Conservation (phyloP, 148 eudicot species). For the Diospyros kaki region DNA sequence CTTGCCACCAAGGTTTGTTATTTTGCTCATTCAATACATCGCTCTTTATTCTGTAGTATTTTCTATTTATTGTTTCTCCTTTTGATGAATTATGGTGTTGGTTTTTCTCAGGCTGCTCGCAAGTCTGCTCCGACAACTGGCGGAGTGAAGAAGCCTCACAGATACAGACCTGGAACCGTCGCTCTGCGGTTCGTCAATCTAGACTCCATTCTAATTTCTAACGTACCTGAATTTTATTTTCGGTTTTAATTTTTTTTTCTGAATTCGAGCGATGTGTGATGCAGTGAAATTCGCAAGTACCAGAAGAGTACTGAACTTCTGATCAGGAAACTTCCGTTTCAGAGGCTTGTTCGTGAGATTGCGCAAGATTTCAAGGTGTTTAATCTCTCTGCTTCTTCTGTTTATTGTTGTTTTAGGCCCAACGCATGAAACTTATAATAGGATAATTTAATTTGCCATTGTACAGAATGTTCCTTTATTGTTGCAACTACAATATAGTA, state of each 20-base stretch:
- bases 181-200: conserved; percentile 13
- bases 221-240: neutral
- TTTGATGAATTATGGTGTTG: neutral
- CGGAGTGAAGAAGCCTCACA: conserved; percentile 27
- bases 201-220: too few relatives aligned
- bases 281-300: conserved; percentile 23
- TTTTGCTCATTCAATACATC: neutral
- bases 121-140: conserved; percentile 22
- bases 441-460: neutral
- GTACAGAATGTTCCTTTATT: too few relatives aligned
- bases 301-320: conserved; percentile 22
- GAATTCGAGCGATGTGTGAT: neutral
- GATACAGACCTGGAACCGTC: conserved; percentile 22
- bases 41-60: too few relatives aligned
- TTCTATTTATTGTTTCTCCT: too few relatives aligned
- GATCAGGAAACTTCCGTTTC: conserved; percentile 23
- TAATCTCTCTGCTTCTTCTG: neutral
- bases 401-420: neutral
- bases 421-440: too few relatives aligned
- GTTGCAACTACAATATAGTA: neutral
- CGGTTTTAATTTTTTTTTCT: neutral
- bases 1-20: conserved; percentile 22
- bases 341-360: conserved; percentile 28
- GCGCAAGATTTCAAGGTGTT: conserved; percentile 23
- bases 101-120: conserved; percentile 13